These are phyloP conservation scores for Hawksworthiomyces lignivorus DNA, from an alignment of 2,329 filamentous ascomycete genomes.

Conservation along the genomic window DNA sequence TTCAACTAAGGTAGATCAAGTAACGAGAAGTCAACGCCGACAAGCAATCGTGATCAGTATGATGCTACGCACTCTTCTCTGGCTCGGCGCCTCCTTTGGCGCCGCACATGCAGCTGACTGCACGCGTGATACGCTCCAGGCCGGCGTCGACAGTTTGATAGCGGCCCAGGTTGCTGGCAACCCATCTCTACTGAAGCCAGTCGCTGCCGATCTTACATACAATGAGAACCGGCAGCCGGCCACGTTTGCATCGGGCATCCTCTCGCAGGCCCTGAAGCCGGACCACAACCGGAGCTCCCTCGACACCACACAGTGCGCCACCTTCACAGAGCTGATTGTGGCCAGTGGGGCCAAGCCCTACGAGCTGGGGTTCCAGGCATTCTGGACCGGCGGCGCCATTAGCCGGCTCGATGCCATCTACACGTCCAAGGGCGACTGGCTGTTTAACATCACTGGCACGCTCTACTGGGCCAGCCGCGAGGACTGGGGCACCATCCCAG, in stretches of 20 bases:
- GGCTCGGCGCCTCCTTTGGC: too few species aligned
- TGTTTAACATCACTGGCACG: constrained; percentile 28
- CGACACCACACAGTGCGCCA: constrained; percentile 28
- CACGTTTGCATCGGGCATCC: constrained; percentile 16
- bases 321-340: constrained; percentile 29
- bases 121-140: constrained; percentile 10
- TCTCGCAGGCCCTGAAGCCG: constrained; percentile 20
- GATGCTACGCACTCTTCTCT: too few species aligned
- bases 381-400: constrained; percentile 2
- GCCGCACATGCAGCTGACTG: constrained; percentile 10
- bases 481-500: constrained; percentile 21
- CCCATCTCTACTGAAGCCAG: constrained; percentile 6
- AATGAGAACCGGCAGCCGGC: constrained; percentile 15
- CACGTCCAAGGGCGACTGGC: constrained; percentile 26
- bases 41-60: too few species aligned
- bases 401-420: constrained; percentile 25
- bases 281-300: constrained; percentile 23
- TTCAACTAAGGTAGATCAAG: too few species aligned
- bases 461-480: constrained; percentile 24
- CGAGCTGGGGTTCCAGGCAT: constrained; percentile 27
- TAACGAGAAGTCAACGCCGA: too few species aligned
- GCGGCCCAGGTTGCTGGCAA: constrained; percentile 10
- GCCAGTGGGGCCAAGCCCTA: constrained; percentile 24
- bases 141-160: constrained; percentile 8
- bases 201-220: constrained; percentile 7